Percentiles rank a stretch among this genome's conserved stretches.
Evolutionary conservation across 1,284 basidiomycete species (phyloP).

Genomic region (Inonotus obliquus): DNA sequence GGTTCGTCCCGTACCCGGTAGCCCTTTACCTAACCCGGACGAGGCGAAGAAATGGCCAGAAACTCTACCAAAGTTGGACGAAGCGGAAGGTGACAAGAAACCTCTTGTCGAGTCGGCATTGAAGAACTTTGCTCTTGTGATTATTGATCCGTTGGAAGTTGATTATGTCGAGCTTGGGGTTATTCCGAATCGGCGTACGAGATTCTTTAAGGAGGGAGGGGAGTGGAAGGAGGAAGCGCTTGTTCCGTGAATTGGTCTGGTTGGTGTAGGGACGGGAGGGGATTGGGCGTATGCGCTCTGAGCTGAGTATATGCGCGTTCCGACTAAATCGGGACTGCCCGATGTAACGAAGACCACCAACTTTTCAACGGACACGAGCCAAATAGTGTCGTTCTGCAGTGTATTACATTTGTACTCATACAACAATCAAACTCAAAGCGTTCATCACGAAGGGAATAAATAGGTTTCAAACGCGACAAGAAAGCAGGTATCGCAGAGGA

Average conservation of each 20-base stretch:
- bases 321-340: not conserved
- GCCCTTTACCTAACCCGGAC: conserved; percentile 40
- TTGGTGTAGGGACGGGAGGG: no score
- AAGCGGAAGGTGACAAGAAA: conserved; percentile 34
- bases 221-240: conserved; percentile 51
- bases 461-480: not conserved
- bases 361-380: not conserved
- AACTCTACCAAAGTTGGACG: conserved; percentile 35
- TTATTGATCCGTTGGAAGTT: conserved; percentile 59
- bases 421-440: not conserved
- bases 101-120: conserved; percentile 49
- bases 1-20: conserved; percentile 57
- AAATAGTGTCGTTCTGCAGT: no score
- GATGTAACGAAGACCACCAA: not conserved
- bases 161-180: conserved; percentile 57
- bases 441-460: not conserved
- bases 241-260: conserved; percentile 41
- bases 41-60: conserved; percentile 55
- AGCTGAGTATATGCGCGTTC: no score
- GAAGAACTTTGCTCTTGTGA: conserved; percentile 56
- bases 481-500: not conserved
- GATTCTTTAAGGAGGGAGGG: conserved; percentile 37
- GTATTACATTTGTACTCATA: not conserved
- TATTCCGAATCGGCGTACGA: conserved; percentile 50
- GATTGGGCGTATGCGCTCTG: not conserved